Base-by-base conservation (phyloP, 2,329 filamentous ascomycete genomes). In the Aspergillus ustus region DNA sequence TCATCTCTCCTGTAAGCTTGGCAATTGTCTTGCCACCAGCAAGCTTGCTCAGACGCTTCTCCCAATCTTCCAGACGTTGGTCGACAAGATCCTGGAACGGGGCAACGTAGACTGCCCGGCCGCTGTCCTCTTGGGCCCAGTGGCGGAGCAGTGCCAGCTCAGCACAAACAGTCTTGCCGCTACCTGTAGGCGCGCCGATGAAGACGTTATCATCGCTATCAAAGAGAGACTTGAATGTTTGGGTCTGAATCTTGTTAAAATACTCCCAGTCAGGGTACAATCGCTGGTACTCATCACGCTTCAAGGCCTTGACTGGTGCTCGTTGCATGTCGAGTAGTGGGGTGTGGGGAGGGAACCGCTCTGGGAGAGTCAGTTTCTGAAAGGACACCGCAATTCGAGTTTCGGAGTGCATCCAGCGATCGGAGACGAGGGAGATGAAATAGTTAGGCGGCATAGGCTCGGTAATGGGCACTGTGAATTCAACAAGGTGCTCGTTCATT, bases 371-470 rank as follows among this genome's bases (percentile, higher is more conserved):
- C 29, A 99, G 84, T 75, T 97, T 97, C 75, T 96, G 91, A 81
- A 99, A 98, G 0, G 93, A 94, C 2, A 99, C 90, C 0, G 94
- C 90, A 57, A 99, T 82, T 73, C 93, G 93, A 1, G 93, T 97
- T 80, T 99, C 93, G 0, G 94, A 92, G 74, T 97, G 92, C 92
- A 99, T 97, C 95, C 95, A 99, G 68, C 95, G 86, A 76, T 99
- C 95, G 3, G 94, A 98, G 20, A 97, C 81, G 44, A 99, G 87
- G 0, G 93, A 95, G 70, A 99, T 92, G 79, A 99, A 99, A 81
- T 99, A 99, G 77, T 99, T 96, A 0, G 96, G 95, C 15, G 95
- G 95, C 91, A 98, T 96, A 0, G 96, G 96, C 69, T 99, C 95
- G 0, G 92, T 93, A 68, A 99, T 96, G 0, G 95, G 91, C 3